phyloP scores from a whole-genome alignment of 1,284 basidiomycete species.

The Ceratobasidium sp. region DNA sequence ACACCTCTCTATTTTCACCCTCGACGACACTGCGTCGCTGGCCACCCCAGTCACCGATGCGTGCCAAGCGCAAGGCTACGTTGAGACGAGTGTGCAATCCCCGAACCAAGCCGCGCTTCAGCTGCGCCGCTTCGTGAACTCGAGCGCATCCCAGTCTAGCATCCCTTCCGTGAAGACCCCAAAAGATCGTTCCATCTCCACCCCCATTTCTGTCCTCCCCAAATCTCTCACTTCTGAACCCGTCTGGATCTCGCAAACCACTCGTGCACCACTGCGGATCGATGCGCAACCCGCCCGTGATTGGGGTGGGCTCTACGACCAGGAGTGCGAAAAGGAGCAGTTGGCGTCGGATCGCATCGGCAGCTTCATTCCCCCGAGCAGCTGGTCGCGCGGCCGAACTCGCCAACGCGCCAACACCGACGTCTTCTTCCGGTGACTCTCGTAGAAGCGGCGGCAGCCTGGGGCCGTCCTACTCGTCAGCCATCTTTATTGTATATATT shows the following conservation, averaged over 20 bases:
- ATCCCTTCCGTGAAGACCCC: neutral
- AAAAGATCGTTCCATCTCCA: constrained; percentile 29
- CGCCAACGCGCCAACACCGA: constrained; percentile 39
- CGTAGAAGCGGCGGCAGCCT: constrained; percentile 42
- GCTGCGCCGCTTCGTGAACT: constrained; percentile 31
- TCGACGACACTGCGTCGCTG: constrained; percentile 39
- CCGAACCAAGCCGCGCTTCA: constrained; percentile 22
- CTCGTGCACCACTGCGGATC: neutral
- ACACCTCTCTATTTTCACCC: constrained; percentile 30
- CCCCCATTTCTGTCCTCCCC: neutral
- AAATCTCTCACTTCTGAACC: constrained; percentile 27
- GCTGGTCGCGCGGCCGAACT: constrained; percentile 35
- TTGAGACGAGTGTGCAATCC: constrained; percentile 23
- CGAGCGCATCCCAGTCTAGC: neutral
- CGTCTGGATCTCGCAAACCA: constrained; percentile 23
- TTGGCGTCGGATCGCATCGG: constrained; percentile 36
- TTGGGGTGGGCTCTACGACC: constrained; percentile 39
- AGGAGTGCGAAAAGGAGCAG: constrained; percentile 39
- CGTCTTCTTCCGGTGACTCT: constrained; percentile 36
- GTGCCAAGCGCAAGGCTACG: constrained; percentile 35
- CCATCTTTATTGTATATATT: constrained; percentile 41
- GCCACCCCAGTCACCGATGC: constrained; percentile 37
- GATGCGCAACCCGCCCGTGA: constrained; percentile 34
- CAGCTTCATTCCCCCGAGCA: constrained; percentile 24
- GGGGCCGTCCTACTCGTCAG: constrained; percentile 40